Evolutionary conservation across 2,329 filamentous ascomycete species (phyloP).

Genomic region (Aspergillus caelatus): DNA sequence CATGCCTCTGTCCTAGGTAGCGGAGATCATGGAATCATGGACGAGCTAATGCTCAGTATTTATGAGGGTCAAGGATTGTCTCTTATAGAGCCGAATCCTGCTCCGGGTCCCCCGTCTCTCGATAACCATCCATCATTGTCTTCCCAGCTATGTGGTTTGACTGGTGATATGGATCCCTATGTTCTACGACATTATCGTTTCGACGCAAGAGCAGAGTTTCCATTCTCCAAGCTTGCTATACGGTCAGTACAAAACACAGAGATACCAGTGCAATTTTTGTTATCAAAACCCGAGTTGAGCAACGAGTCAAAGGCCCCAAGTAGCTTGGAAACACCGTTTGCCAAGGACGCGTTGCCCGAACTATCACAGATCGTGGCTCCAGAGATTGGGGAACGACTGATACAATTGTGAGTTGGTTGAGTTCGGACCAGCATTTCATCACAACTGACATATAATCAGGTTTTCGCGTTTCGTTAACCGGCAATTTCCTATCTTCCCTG

Average conservation of each 20-base stretch:
- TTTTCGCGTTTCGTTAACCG: neutral
- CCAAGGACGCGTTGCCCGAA: neutral
- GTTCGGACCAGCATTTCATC: neutral
- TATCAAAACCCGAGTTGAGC: slow-evolving; percentile 2
- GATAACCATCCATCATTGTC: neutral
- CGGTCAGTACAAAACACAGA: neutral
- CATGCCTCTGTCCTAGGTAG: neutral
- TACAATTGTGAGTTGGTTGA: neutral
- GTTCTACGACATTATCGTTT: slow-evolving; percentile 8
- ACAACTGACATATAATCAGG: neutral
- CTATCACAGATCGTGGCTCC: neutral
- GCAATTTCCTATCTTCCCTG: neutral
- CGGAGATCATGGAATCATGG: neutral
- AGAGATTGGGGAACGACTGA: neutral
- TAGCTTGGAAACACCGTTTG: neutral
- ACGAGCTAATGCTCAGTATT: neutral
- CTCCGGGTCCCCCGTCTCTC: neutral
- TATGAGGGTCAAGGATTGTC: neutral
- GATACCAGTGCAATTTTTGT: slow-evolving; percentile 7
- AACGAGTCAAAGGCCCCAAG: neutral
- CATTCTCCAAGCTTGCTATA: slow-evolving; percentile 10
- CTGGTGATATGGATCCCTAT: slow-evolving; percentile 12
- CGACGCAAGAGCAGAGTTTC: neutral
- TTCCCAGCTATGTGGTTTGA: slow-evolving; percentile 7
- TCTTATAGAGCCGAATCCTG: neutral